Conservation (phyloP, 2,329 filamentous ascomycete genomes). For the Thielaviopsis euricoi region DNA sequence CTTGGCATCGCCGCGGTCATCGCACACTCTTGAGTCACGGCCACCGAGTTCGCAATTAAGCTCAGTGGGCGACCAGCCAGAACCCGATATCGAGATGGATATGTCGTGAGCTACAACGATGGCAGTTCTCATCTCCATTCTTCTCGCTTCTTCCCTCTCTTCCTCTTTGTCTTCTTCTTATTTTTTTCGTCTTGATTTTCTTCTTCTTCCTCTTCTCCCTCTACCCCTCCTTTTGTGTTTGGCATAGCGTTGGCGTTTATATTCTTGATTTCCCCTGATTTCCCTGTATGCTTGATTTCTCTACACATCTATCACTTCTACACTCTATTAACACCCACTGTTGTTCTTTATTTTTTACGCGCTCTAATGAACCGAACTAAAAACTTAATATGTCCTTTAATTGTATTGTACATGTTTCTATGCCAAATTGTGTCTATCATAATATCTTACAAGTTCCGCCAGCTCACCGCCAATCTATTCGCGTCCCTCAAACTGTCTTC, state of each 20-base stretch:
- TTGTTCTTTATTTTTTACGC: background rate
- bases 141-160: too few species aligned
- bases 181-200: background rate
- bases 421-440: slow-evolving; percentile 11
- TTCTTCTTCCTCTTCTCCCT: background rate
- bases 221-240: slow-evolving; percentile 11
- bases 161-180: background rate
- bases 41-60: slow-evolving; percentile 39
- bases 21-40: slow-evolving; percentile 20
- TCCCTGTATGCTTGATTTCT: background rate
- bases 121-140: too few species aligned
- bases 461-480: slow-evolving; percentile 15
- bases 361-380: background rate
- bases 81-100: slow-evolving; percentile 25
- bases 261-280: background rate
- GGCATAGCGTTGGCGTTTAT: slow-evolving; percentile 30
- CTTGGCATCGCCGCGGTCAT: background rate
- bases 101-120: slow-evolving; percentile 19
- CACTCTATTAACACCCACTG: too few species aligned
- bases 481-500: slow-evolving; percentile 14
- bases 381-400: slow-evolving; percentile 12
- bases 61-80: slow-evolving; percentile 33
- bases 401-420: background rate
- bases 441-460: slow-evolving; percentile 21
- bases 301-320: background rate